Base-by-base conservation (phyloP, 2,329 filamentous ascomycete species). In the Seiridium cupressi region DNA sequence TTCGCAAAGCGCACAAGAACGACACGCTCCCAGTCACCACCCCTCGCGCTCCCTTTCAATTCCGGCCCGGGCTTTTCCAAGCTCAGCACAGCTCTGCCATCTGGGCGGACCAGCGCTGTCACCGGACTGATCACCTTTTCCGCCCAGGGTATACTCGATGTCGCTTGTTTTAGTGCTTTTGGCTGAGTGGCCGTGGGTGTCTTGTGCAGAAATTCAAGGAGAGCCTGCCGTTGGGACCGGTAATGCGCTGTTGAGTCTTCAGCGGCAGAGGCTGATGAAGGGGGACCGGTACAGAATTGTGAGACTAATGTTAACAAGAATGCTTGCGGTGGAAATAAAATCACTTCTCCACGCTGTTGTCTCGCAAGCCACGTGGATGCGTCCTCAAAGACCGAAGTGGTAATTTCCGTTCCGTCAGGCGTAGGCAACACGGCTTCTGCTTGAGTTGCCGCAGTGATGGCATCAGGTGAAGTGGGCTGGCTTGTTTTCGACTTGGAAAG, bases 311-410 rank as follows among this genome's bases (percentile, higher is more conserved):
- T 76, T 9, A 92, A 79, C 3, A 95, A 82, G 74, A 90, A 93
- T 70, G 89, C 89, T 70, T 98, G 95, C 0, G 95, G 95, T 3
- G 95, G 95, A 70, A 96, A 97, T 4, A 99, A 78, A 60, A 96
- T 90, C 62, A 97, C 87, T 44, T 90, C 82, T 35, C 87, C 88
- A 3, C 73, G 72, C 2, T 80, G 76, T 3, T 90, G 89, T 55
- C 84, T 81, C 4, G 77, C 74, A 26, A 97, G 78, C 89, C 93
- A 97, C 26, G 81, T 79, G 3, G 80, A 75, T 0, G 90, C 85
- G 2, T 87, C 82, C 46, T 92, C 85, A 72, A 97, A 98, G 36
- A 84, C 82, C 0, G 94, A 92, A 4, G 92, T 88, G 1, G 91
- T 94, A 62, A 85, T 81, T 64, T 86, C 82, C 13, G 83, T 84